phyloP scores from a whole-genome alignment of 129 eudicot genomes.

The Pseudognaphalium luteoalbum region DNA sequence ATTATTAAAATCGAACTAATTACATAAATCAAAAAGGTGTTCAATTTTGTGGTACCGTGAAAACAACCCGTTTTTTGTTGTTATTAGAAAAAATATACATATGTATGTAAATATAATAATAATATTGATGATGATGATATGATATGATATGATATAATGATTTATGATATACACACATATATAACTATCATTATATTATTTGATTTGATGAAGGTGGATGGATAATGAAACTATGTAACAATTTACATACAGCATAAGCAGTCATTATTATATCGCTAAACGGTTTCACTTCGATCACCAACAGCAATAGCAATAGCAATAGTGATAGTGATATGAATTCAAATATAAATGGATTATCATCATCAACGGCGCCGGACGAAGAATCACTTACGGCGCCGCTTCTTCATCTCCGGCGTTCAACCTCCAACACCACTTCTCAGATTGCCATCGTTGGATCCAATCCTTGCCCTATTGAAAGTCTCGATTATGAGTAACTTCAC shows the following conservation, averaged over 20 bases:
- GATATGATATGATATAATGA: too few relatives aligned
- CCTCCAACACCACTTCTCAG: conserved; percentile 69
- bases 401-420: conserved; percentile 49
- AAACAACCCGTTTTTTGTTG: too few relatives aligned
- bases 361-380: conserved; percentile 26
- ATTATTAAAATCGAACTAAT: too few relatives aligned
- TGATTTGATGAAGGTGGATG: too few relatives aligned
- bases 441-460: conserved; percentile 82
- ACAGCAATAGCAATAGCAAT: not conserved
- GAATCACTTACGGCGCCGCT: conserved; percentile 42
- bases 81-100: too few relatives aligned
- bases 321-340: too few relatives aligned
- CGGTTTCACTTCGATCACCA: not conserved
- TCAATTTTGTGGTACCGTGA: too few relatives aligned
- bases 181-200: too few relatives aligned
- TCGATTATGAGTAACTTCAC: conserved; percentile 69
- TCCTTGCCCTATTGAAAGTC: conserved; percentile 81
- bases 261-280: not conserved
- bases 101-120: too few relatives aligned
- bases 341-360: not conserved
- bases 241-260: not conserved
- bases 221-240: not conserved
- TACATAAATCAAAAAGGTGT: too few relatives aligned
- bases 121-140: too few relatives aligned
- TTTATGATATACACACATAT: too few relatives aligned